A percentile compares a stretch with the other conserved stretches of the same genome.
Evolutionary conservation across 1,284 basidiomycete genomes (phyloP).

Genomic region (Kwoniella shivajii): DNA sequence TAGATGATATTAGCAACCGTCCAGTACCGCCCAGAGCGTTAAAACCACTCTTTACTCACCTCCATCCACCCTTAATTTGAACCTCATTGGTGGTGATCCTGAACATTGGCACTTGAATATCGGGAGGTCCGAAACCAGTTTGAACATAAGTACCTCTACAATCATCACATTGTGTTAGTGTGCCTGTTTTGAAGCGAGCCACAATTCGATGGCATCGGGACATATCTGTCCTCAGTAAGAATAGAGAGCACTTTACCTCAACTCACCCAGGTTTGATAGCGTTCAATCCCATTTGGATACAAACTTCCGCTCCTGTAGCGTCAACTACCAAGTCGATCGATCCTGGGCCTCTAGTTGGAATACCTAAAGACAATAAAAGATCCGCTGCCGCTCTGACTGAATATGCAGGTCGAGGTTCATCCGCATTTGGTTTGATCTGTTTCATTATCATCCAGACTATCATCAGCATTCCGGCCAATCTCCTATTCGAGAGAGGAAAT

Average conservation of each 20-base stretch:
- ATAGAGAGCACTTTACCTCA: background rate
- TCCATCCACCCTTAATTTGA: constrained; percentile 50
- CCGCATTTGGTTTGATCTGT: constrained; percentile 31
- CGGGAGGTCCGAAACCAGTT: constrained; percentile 49
- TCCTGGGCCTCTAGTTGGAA: constrained; percentile 55
- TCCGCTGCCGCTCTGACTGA: constrained; percentile 59
- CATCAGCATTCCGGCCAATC: too few relatives aligned
- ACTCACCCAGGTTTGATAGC: constrained; percentile 65
- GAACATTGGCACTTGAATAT: constrained; percentile 51
- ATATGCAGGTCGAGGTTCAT: constrained; percentile 56
- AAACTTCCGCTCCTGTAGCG: constrained; percentile 63
- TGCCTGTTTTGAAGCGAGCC: background rate
- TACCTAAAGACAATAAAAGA: constrained; percentile 54
- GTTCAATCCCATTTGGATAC: constrained; percentile 62
- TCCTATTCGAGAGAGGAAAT: background rate
- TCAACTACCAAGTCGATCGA: constrained; percentile 65
- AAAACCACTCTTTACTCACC: too few relatives aligned
- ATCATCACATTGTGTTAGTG: background rate
- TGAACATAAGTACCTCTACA: constrained; percentile 48
- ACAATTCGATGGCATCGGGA: too few relatives aligned
- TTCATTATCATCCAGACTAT: background rate
- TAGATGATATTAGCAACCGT: too few relatives aligned
- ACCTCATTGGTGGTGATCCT: constrained; percentile 51
- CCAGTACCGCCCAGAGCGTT: too few relatives aligned
- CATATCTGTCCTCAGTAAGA: too few relatives aligned